Percentiles rank a stretch among this genome's conserved stretches.
These are phyloP conservation scores for Striga asiatica DNA, from an alignment of 257 asterid genomes.

Conservation along the genomic window DNA sequence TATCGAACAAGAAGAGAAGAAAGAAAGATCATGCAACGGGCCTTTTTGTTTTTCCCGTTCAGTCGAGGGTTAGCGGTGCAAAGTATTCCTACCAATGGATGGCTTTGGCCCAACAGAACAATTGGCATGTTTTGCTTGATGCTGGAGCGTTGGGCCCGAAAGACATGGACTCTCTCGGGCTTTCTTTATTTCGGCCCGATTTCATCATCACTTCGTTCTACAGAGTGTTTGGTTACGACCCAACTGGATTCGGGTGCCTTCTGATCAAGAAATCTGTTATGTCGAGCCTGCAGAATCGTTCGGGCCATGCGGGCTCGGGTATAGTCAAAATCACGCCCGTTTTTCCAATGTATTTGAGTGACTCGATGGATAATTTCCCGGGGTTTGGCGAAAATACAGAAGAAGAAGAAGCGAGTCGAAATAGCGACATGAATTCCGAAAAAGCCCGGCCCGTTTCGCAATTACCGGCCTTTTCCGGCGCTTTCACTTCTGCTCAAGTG, in stretches of 20 bases:
- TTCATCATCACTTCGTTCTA: conserved; percentile 80
- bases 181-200: conserved; percentile 87
- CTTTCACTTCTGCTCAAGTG: conserved; percentile 88
- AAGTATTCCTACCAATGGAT: conserved; percentile 96
- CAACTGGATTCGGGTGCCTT: conserved; percentile 90
- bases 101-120: conserved; percentile 93
- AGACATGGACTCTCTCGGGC: conserved; percentile 91
- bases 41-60: conserved; percentile 90
- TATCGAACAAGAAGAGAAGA: conserved; percentile 58
- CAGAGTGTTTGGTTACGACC: conserved; percentile 86
- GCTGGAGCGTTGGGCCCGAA: conserved; percentile 93
- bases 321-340: conserved; percentile 76
- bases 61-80: conserved; percentile 88
- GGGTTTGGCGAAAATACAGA: conserved; percentile 61
- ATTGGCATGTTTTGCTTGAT: conserved; percentile 90
- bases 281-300: conserved; percentile 64
- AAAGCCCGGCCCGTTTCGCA: conserved; percentile 38
- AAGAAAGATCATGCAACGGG: conserved; percentile 83
- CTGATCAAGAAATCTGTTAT: conserved; percentile 82
- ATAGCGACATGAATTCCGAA: conserved; percentile 41
- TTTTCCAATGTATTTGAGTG: conserved; percentile 72
- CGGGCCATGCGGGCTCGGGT: conserved; percentile 80
- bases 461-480: conserved; percentile 93
- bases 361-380: conserved; percentile 69
- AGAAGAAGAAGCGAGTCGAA: conserved; percentile 37